Conservation (phyloP, 208 protist genomes). For the Trypanosoma cruzi region DNA sequence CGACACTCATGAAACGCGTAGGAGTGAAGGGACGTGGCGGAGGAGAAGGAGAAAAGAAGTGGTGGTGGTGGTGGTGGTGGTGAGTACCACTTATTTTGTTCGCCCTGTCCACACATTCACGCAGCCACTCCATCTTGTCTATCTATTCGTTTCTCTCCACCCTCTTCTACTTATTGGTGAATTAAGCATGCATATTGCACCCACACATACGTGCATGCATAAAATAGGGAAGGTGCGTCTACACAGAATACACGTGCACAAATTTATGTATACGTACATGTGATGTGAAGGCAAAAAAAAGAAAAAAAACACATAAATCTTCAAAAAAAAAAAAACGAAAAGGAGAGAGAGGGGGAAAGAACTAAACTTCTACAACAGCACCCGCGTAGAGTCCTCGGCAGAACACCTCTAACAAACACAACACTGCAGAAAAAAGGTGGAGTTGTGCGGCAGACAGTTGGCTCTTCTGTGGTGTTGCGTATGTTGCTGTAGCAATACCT, state of each 20-base stretch:
- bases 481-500: neutral
- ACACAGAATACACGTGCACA: neutral
- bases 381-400: neutral
- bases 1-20: neutral
- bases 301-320: neutral
- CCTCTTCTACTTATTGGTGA: neutral
- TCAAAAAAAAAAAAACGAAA: neutral
- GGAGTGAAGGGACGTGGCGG: neutral
- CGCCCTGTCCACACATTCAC: neutral
- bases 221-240: neutral
- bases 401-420: neutral
- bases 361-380: neutral
- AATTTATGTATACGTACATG: neutral
- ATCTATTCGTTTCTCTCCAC: neutral
- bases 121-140: neutral
- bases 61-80: neutral
- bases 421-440: slow-evolving; percentile 8
- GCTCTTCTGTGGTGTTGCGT: neutral
- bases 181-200: too few species aligned
- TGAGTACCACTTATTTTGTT: neutral
- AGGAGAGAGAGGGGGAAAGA: neutral
- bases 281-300: neutral
- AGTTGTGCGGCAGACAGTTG: too few species aligned
- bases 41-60: neutral
- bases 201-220: neutral